Base-by-base conservation (phyloP, 768 basidiomycete genomes). In the Trametes elegans region DNA sequence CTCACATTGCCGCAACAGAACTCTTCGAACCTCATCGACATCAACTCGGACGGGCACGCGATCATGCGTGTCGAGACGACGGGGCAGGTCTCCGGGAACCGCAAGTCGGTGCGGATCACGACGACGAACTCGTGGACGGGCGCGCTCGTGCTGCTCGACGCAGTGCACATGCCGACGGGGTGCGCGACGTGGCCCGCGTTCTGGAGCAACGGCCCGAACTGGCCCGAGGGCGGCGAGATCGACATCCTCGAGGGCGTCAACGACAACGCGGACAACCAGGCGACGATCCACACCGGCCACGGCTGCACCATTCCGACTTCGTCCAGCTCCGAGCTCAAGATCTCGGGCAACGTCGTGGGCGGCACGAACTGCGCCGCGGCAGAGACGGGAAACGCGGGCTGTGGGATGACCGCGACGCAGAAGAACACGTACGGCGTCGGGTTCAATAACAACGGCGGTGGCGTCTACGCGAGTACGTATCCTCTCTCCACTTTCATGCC, bases 41-140 rank as follows among this genome's bases (percentile, higher is more conserved):
- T 93, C 64, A 94, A 91, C 64, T 59, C 65, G 23, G 78, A 76
- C 16, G 90, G 90, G 24, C 81, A 91, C 71, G 90, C 88, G 18
- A 72, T 97, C 50, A 96, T 98, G 93, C 76, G 82, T 35, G 86
- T 96, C 32, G 92, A 96, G 66, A 94, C 90, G 9, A 95, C 92
- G 9, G 77, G 82, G 11, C 78, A 71, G 18, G 87, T 94, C 29
- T 64, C 62, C 2, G 80, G 69, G 38, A 87, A 79, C 54, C 82
- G 94, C 59, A 78, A 82, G 68, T 87, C 88, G 57, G 79, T 96
- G 38, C 85, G 95, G 59, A 88, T 98, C 61, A 84, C 82, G 47
- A 83, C 87, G 0, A 66, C 82, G 21, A 68, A 73, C 47, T 69
- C 73, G 2, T 88, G 81, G 63, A 88, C 79, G 35, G 82, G 82